Conservation (phyloP, 2,329 filamentous ascomycete species). For the Pseudogymnoascus sp. region DNA sequence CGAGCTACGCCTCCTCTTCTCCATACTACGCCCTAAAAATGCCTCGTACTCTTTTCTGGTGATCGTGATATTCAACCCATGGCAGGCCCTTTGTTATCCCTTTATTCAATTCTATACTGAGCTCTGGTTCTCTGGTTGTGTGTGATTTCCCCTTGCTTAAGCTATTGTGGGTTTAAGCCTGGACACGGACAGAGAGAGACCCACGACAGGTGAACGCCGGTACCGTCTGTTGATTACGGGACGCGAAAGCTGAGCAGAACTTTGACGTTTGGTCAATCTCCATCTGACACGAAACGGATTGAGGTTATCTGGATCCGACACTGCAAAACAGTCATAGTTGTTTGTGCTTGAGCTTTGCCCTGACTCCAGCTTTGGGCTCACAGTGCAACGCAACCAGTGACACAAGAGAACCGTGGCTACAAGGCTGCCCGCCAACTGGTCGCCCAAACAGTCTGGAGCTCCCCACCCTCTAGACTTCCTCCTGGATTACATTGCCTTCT, state of each 20-base stretch:
- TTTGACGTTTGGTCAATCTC: conserved; percentile 1
- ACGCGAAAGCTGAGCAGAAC: conserved; percentile 1
- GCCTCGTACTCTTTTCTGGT: neutral
- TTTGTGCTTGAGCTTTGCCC: neutral
- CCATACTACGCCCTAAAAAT: conserved; percentile 1
- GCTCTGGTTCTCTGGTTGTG: neutral
- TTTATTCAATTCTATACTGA: neutral
- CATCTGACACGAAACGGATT: neutral
- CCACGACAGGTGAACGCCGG: neutral
- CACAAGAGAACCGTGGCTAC: neutral
- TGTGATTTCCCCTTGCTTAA: neutral
- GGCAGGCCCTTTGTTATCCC: neutral
- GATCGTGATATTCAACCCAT: neutral
- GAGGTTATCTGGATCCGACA: neutral
- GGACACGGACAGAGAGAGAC: neutral
- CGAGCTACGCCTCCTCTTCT: conserved; percentile 5
- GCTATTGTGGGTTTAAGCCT: neutral
- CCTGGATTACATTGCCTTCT: neutral
- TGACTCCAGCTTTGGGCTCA: neutral
- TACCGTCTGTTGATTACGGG: neutral
- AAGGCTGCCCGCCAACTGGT: neutral
- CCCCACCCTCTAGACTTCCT: neutral
- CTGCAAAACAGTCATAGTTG: neutral
- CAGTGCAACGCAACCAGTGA: neutral
- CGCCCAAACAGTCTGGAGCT: neutral